A percentile compares a stretch with the other conserved stretches of the same genome.
These are phyloP conservation scores for Hydnomerulius pinastri DNA, from an alignment of 768 basidiomycete species.

Conservation along the genomic window DNA sequence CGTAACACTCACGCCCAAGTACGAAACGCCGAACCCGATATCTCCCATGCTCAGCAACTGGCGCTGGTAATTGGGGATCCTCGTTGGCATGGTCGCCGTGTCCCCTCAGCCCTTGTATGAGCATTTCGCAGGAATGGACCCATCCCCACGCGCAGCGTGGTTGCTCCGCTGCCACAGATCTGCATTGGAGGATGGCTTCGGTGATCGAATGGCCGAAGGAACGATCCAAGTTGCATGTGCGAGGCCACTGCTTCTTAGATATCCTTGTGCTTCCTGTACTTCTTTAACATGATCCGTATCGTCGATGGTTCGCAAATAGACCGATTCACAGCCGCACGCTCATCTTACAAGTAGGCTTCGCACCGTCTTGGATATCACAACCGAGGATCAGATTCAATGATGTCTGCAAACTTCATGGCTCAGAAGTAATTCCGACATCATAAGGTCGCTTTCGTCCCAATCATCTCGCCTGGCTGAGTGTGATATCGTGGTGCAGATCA, in stretches of 20 bases:
- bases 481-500: no score
- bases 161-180: no score
- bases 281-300: background rate
- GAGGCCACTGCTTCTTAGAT: conserved; percentile 9
- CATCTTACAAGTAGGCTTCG: no score
- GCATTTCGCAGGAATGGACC: conserved; percentile 18
- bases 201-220: no score
- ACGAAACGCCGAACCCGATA: background rate
- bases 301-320: background rate
- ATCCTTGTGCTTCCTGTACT: background rate
- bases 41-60: conserved; percentile 1
- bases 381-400: no score
- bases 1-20: background rate
- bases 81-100: conserved; percentile 21
- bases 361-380: no score
- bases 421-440: no score
- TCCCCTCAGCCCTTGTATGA: conserved; percentile 19
- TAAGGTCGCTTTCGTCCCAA: no score
- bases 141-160: conserved; percentile 6
- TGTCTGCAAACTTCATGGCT: no score
- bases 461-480: no score
- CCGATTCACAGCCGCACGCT: conserved; percentile 8
- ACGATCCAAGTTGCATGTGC: conserved; percentile 11
- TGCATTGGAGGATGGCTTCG: no score
- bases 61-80: conserved; percentile 14